Conservation (phyloP, 768 basidiomycete genomes). For the Hypholoma sublateritium region DNA sequence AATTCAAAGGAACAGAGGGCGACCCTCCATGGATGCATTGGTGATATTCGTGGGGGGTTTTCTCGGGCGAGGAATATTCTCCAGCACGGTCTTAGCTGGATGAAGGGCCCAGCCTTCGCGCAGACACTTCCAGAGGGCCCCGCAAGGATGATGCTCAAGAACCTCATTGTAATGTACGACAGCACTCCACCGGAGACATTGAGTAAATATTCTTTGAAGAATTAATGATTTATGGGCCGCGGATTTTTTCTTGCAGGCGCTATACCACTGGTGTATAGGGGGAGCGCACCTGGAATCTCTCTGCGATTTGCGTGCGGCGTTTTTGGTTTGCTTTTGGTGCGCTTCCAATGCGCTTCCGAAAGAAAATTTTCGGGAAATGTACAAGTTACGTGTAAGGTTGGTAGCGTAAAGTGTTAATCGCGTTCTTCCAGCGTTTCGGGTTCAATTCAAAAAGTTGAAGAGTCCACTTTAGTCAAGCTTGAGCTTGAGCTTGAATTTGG, state of each 20-base stretch:
- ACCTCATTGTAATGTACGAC: slow-evolving; percentile 55
- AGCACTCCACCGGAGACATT: slow-evolving; percentile 14
- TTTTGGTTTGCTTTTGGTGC: no score
- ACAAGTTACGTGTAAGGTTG: no score
- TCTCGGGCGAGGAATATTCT: slow-evolving; percentile 69
- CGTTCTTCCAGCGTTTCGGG: no score
- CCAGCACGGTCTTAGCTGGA: slow-evolving; percentile 74
- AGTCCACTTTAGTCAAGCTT: no score
- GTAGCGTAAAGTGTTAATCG: no score
- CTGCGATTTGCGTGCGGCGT: no score
- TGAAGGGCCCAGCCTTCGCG: slow-evolving; percentile 53
- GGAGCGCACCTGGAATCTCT: no score
- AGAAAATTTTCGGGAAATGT: no score
- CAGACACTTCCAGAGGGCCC: slow-evolving; percentile 39
- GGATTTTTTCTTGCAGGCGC: no score
- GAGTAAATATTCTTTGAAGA: slow-evolving; percentile 13
- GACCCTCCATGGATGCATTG: slow-evolving; percentile 72
- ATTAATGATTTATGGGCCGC: slow-evolving; percentile 5
- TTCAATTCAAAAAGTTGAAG: neutral
- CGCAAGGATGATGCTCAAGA: slow-evolving; percentile 56
- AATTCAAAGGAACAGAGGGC: slow-evolving; percentile 46
- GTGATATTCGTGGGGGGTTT: slow-evolving; percentile 60
- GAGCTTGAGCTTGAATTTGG: no score
- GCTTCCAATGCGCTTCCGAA: no score
- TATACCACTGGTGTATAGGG: no score